These are phyloP conservation scores for Xylaria castorea DNA, from an alignment of 495 filamentous ascomycete species.

Conservation along the genomic window DNA sequence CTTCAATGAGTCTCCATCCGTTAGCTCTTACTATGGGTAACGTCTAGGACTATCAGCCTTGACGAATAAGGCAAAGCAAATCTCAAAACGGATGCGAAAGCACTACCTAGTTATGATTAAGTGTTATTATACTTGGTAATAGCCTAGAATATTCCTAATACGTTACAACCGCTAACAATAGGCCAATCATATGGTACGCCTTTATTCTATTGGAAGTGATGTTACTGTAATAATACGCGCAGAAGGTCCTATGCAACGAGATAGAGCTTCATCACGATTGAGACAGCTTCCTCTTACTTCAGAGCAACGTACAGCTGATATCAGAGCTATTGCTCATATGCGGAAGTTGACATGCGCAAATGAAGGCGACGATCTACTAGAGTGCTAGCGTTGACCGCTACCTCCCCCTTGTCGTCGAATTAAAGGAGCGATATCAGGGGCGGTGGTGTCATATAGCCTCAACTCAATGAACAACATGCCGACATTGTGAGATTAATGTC, in stretches of 20 bases:
- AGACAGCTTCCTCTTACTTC: background rate
- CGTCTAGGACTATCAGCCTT: background rate
- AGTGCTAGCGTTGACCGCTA: conserved; percentile 1
- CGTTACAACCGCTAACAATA: background rate
- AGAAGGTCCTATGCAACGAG: background rate
- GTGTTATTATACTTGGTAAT: too few relatives aligned
- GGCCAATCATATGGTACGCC: background rate
- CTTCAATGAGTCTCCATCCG: too few relatives aligned
- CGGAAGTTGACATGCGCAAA: background rate
- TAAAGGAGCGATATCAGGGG: background rate
- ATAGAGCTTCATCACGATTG: background rate
- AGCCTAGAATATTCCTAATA: background rate
- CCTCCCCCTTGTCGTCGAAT: background rate
- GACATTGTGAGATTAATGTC: background rate
- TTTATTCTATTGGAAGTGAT: background rate
- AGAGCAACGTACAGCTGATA: background rate
- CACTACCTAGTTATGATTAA: too few relatives aligned
- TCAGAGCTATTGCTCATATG: background rate
- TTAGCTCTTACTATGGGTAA: background rate
- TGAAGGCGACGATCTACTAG: background rate
- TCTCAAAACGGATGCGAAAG: background rate
- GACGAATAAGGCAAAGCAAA: background rate
- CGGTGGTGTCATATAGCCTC: background rate
- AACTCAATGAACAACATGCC: background rate
- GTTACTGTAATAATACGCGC: background rate